These are phyloP conservation scores for Ananas comosus DNA, from an alignment of 176 grass and related monocot species.

Conservation along the genomic window DNA sequence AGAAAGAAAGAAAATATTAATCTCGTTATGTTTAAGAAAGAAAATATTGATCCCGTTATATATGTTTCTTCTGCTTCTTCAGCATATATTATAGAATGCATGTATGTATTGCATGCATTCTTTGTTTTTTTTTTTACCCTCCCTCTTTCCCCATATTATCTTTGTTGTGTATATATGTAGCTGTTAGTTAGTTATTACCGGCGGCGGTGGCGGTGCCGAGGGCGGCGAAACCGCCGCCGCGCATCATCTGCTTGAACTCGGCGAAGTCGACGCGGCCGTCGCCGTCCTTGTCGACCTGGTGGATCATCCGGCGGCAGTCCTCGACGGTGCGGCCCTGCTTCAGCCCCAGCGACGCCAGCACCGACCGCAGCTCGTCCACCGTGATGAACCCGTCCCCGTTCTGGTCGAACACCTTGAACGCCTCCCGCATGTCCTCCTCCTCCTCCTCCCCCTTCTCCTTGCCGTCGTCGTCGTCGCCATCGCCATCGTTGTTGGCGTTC, in stretches of 20 bases:
- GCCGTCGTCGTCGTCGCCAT: neutral
- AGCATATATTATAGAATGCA: too few relatives aligned
- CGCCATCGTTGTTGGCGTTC: too few relatives aligned
- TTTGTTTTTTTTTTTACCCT: too few relatives aligned
- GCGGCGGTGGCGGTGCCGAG: neutral
- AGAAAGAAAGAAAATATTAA: too few relatives aligned
- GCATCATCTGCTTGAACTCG: constrained; percentile 84
- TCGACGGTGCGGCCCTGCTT: constrained; percentile 54
- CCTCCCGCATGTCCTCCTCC: constrained; percentile 56
- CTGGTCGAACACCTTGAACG: constrained; percentile 70
- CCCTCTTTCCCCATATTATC: too few relatives aligned
- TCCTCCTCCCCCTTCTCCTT: constrained; percentile 22
- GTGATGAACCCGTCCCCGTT: constrained; percentile 69
- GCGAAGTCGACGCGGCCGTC: constrained; percentile 60
- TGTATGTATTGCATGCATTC: too few relatives aligned
- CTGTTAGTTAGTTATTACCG: too few relatives aligned
- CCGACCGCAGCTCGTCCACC: constrained; percentile 50
- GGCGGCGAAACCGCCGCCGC: constrained; percentile 38
- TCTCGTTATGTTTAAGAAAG: too few relatives aligned
- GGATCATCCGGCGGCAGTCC: constrained; percentile 61
- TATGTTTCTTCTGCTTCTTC: too few relatives aligned
- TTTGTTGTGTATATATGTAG: too few relatives aligned
- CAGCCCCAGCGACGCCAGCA: constrained; percentile 49
- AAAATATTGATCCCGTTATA: too few relatives aligned
- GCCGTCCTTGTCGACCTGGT: constrained; percentile 48